phyloP scores from a whole-genome alignment of 352 stramenopile genomes.

The Globisporangium camurandrum region DNA sequence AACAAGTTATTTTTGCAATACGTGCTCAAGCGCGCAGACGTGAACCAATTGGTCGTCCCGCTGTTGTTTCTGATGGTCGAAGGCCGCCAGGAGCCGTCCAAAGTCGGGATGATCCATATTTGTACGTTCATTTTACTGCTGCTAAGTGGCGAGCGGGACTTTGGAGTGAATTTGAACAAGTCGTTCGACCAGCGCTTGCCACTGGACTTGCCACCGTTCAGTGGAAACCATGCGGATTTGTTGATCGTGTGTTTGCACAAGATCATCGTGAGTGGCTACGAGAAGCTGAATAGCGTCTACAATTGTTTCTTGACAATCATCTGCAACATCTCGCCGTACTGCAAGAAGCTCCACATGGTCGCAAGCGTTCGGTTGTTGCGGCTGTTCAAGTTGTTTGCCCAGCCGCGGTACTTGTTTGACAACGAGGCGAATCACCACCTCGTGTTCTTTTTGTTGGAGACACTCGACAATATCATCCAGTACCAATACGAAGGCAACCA shows the following conservation, averaged over 20 bases:
- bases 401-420: conserved; percentile 90
- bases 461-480: conserved; percentile 99
- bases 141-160: conserved; percentile 94
- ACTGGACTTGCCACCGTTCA: conserved; percentile 91
- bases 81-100: conserved; percentile 89
- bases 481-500: conserved; percentile 97
- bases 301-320: conserved; percentile 99
- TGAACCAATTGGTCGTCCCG: conserved; percentile 86
- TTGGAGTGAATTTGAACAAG: conserved; percentile 97
- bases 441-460: conserved; percentile 95
- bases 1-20: conserved; percentile 95
- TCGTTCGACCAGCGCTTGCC: conserved; percentile 92
- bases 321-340: conserved; percentile 98
- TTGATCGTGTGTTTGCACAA: conserved; percentile 97
- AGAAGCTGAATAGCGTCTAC: conserved; percentile 96
- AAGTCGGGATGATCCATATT: conserved; percentile 96
- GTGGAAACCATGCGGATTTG: conserved; percentile 95
- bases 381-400: conserved; percentile 96
- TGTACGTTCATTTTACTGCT: conserved; percentile 98
- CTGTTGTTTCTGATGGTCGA: conserved; percentile 91
- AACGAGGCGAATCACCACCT: conserved; percentile 94
- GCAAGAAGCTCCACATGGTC: conserved; percentile 94
- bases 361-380: conserved; percentile 94
- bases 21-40: conserved; percentile 91
- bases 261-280: conserved; percentile 96